Evolutionary conservation across 805 yeast species (phyloP), one percentile per base, ranked within the genome.

Genomic region (Ogataea nitratoaversa): DNA sequence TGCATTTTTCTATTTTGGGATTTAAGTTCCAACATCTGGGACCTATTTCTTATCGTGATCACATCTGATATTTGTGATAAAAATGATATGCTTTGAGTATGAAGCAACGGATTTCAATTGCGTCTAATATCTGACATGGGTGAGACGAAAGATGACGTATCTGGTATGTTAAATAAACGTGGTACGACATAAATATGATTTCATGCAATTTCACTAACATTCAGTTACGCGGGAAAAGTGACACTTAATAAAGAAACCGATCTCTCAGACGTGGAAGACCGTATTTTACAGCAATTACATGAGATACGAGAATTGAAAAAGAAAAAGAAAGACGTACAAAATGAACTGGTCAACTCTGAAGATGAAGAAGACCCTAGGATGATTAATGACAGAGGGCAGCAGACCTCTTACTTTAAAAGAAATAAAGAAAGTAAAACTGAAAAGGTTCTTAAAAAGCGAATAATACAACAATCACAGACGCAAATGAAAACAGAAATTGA

Each of bases 341-440:
- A 42, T n/a, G 50, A 48, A 16, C 30, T 47, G 6, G 41, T 59
- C 5, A 42, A 56, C 29, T 56, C 60, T 3, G 60, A 54, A 14
- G 60, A 57, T 32, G 57, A 56, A 28, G 57, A 54, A 24, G 63
- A 58, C 40, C 56, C 59, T 6, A 38, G 63, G 30, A 36, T 39
- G 18, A 8, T 32, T 2, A 28, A 40, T 27, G 49, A 45, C 30
- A 23, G 28, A 8, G 42, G 40, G 8, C 49, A 43, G 20, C 45
- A 44, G 8, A 30, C 57, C 8, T 4, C 30, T 1, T 52, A 54
- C 19, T 53, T 54, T 31, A 38, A 45, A 20, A 22, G 17, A 5
- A 25, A 19, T 8, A 38, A 32, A 23, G 35, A 30, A 12, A 19
- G 34, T 5, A 40, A 38, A 32, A 37, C 36, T 12, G 52, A 49